Base-by-base conservation (phyloP, 768 basidiomycete species). In the Goffeauzyma gilvescens region DNA sequence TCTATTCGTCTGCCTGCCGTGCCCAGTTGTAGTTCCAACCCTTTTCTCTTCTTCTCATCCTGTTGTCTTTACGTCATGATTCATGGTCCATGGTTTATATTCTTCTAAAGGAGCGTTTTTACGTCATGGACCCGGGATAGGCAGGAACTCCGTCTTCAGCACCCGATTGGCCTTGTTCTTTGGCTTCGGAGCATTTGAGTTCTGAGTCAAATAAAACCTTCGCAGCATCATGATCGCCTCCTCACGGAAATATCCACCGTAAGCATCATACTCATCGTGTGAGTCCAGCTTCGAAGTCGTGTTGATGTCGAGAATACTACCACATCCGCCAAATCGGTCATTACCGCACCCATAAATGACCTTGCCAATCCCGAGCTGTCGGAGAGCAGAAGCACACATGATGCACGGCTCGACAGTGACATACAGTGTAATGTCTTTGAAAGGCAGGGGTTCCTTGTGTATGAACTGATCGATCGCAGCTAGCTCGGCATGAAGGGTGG, bases 391-490 rank as follows among this genome's bases (percentile, higher is more conserved):
- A 10, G 87, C 85, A 52, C 93, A 98, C 93, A 96, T 96, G 61
- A 96, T 86, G 65, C 93, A 98, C 0, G 90, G 93, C 65, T 98
- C 90, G 41, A 98, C 93, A 4, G 93, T 98, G 39, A 96, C 93
- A 61, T 96, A 98, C 22, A 96, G 74, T 2, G 75, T 81, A 17
- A 84, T 89, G 8, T 74, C 69, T 1, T 71, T 70, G 14, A 98
- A 71, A 5, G 83, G 82, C 45, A 81, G 75, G 32, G 64, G 59
- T 25, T 43, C 17, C 12, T 12, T 21, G 27, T 65, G 65, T 10
- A 96, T 67, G 51, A 98, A 84, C 54, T 71, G 69, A 58, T 93
- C 86, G 53, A 96, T 86, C 1, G 90, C 89, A 62, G 93, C 93
- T 18, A 98, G 75, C 64, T 98, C 93, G 27, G 93, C 90, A 55